Percentiles rank a stretch among this genome's conserved stretches.
Conservation (phyloP, 139 green algal species). For the Haematococcus lacustris region DNA sequence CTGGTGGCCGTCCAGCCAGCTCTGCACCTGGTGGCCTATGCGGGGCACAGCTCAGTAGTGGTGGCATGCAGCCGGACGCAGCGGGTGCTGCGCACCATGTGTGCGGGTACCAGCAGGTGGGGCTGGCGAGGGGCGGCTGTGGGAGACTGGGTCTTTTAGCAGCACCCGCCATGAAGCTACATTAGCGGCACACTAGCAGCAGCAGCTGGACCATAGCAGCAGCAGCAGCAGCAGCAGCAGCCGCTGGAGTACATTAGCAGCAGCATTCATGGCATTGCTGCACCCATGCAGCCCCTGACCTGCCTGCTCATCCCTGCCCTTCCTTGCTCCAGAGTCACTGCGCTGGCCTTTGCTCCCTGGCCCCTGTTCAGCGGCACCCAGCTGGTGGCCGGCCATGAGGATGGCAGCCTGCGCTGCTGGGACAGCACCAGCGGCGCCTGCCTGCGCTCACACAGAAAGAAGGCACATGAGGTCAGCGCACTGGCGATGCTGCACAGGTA, state of each 20-base stretch:
- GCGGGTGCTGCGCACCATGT: conserved; percentile 17
- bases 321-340: conserved; percentile 10
- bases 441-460: conserved; percentile 22
- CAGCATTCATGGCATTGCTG: not conserved
- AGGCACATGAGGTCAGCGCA: conserved; percentile 22
- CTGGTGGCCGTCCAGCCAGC: conserved; percentile 12
- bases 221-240: too few species aligned
- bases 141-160: not conserved
- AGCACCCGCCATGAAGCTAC: not conserved
- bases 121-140: not conserved
- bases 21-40: conserved; percentile 23
- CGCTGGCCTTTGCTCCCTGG: conserved; percentile 7
- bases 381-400: conserved; percentile 23
- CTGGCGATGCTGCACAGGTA: conserved; percentile 20
- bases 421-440: conserved; percentile 4
- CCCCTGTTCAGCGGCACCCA: not conserved
- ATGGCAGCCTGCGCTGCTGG: conserved; percentile 26
- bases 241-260: not conserved
- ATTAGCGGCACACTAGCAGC: not conserved
- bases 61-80: conserved; percentile 3
- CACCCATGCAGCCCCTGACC: not conserved
- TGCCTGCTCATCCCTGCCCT: not conserved
- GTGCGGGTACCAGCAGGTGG: conserved; percentile 12
- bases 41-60: conserved; percentile 26
- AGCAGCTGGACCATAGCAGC: not conserved